Percentiles rank a stretch among this genome's conserved stretches.
Evolutionary conservation across 495 filamentous ascomycete species (phyloP).

Genomic region (Penicillium bovifimosum): DNA sequence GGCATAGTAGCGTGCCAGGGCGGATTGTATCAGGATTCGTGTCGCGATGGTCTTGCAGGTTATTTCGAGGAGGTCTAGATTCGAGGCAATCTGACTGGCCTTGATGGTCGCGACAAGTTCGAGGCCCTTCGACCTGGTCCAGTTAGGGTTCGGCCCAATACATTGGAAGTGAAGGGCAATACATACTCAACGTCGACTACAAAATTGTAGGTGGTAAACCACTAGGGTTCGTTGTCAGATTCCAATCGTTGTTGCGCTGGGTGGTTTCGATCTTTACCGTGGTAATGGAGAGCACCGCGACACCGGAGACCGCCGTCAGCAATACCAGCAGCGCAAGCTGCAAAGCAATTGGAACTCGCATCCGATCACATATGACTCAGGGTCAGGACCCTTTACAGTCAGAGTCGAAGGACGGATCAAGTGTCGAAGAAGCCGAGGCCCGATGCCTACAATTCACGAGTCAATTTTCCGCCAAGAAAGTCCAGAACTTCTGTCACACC

Average conservation of each 20-base stretch:
- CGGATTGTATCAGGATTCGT: conserved; percentile 59
- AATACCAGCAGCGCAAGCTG: conserved; percentile 74
- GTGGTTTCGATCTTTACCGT: conserved; percentile 39
- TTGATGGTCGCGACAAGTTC: conserved; percentile 79
- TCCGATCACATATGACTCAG: conserved; percentile 27
- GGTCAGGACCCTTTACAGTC: not conserved
- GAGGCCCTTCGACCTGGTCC: conserved; percentile 47
- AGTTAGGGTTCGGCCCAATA: not conserved
- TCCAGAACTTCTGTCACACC: not conserved
- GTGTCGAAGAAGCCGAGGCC: not conserved
- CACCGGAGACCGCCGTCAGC: conserved; percentile 59
- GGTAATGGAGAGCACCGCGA: conserved; percentile 60
- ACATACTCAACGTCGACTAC: conserved; percentile 58
- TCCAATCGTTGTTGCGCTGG: conserved; percentile 22
- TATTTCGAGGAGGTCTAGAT: conserved; percentile 67
- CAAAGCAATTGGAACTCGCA: conserved; percentile 79
- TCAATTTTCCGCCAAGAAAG: not conserved
- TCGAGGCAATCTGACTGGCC: conserved; percentile 70
- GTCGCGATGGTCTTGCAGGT: conserved; percentile 62
- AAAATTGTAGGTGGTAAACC: conserved; percentile 72
- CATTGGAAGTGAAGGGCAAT: not conserved
- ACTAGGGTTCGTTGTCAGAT: conserved; percentile 24
- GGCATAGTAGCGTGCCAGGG: conserved; percentile 56
- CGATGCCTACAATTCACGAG: not conserved
- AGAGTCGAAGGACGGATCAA: not conserved